Evolutionary conservation across 805 yeast species (phyloP).

Genomic region (Saturnispora diversa): DNA sequence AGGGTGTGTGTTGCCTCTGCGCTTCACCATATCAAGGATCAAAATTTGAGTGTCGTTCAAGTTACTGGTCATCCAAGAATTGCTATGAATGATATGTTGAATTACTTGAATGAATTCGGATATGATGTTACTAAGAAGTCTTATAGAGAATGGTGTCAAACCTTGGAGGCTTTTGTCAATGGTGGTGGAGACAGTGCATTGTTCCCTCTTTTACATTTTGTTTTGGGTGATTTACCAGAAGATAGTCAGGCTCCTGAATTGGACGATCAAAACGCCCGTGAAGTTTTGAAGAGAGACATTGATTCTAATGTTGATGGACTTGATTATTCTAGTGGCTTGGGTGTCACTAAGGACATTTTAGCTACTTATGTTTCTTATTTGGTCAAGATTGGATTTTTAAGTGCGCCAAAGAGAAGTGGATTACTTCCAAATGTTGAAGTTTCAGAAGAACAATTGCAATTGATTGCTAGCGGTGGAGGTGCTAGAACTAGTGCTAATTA

Average conservation of each 20-base stretch:
- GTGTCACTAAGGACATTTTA: constrained; percentile 59
- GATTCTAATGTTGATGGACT: constrained; percentile 41
- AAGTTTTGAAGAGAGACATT: constrained; percentile 55
- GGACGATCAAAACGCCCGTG: constrained; percentile 77
- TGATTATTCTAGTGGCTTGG: constrained; percentile 64
- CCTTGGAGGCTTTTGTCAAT: constrained; percentile 69
- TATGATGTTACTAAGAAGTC: constrained; percentile 54
- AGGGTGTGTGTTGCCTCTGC: constrained; percentile 80
- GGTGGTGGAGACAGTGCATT: constrained; percentile 77
- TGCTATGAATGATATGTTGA: constrained; percentile 65
- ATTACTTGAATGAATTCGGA: constrained; percentile 60
- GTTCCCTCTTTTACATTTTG: constrained; percentile 90
- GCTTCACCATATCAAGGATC: constrained; percentile 44
- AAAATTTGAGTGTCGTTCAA: constrained; percentile 60
- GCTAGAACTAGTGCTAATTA: constrained; percentile 58
- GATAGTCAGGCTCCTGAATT: constrained; percentile 93
- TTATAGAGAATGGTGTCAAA: constrained; percentile 71
- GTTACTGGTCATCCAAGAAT: constrained; percentile 98
- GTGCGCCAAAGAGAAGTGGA: constrained; percentile 45
- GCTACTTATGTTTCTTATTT: constrained; percentile 77
- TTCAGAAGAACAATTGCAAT: constrained; percentile 46
- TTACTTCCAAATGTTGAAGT: constrained; percentile 52
- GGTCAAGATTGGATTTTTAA: constrained; percentile 71
- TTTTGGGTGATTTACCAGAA: constrained; percentile 82
- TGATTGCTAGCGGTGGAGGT: constrained; percentile 61